Base-by-base conservation (phyloP, 352 stramenopile genomes). In the Phytophthora sansomeana region DNA sequence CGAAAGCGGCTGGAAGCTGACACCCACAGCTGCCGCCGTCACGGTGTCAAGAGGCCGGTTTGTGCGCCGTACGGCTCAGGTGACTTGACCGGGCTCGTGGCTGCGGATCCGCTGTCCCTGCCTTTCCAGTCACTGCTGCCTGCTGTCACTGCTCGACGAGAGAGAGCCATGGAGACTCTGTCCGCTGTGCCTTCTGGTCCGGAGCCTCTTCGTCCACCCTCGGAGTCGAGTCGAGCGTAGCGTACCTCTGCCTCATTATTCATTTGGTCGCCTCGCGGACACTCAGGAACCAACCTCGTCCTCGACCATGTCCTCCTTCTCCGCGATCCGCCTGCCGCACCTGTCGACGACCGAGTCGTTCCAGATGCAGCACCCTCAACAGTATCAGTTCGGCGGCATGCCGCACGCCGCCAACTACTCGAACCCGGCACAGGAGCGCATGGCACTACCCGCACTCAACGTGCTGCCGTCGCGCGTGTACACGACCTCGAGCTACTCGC, bases 381-480 rank as follows among this genome's bases (percentile, higher is more conserved):
- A 69, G 39, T 66, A 72, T 63, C 67, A 64, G 28, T 75, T 72
- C 43, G 61, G 67, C 38, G 60, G 57, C 13, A 50, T 74, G 51
- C 65, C 54, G 33, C 56, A 69, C 44, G 46, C 67, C 16, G 41
- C 52, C 44, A 53, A 56, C 51, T 65, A 69, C 26, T 56, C 62
- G n/a, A 67, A 48, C 48, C 39, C 72, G 28, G 61, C 78, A 5
- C 71, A 73, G 46, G 78, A 87, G 54, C 82, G 82, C 42, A 87
- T 91, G 78, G 76, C 78, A 4, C 72, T 91, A 13, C 81, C 79
- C n/a, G 47, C 78, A 6, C 80, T 90, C 55, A 80, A 64, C 62
- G 64, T 81, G 6, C 69, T 76, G 38, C 62, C 44, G 29, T 65
- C 63, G 33, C 70, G 58, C 10, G 53, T 68, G 49, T 67, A 65